Evolutionary conservation across 2,329 filamentous ascomycete genomes (phyloP).

Genomic region (Ophiocordyceps camponoti-saundersi): DNA sequence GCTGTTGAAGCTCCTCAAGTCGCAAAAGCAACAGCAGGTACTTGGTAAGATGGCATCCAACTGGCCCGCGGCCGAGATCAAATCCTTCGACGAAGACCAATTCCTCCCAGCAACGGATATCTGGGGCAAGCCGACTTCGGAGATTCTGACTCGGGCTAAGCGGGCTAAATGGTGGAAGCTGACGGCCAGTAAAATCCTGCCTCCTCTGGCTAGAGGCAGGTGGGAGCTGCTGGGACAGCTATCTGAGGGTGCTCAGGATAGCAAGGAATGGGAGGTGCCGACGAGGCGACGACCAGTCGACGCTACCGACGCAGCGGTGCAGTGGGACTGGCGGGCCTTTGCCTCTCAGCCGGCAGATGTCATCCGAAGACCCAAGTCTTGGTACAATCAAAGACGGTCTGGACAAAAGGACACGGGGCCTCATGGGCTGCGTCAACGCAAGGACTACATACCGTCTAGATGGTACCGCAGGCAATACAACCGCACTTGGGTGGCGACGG

Average conservation of each 20-base stretch:
- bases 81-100: constrained; percentile 15
- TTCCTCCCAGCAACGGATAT: constrained; percentile 24
- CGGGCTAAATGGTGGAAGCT: constrained; percentile 29
- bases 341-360: constrained; percentile 19
- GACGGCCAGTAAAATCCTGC: constrained; percentile 27
- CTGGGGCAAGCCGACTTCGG: constrained; percentile 29
- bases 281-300: constrained; percentile 9
- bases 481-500: constrained; percentile 25
- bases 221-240: constrained; percentile 38
- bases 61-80: constrained; percentile 12
- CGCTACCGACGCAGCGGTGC: background rate
- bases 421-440: constrained; percentile 16
- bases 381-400: constrained; percentile 15
- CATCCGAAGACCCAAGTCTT: constrained; percentile 19
- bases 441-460: constrained; percentile 18
- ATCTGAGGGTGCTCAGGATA: constrained; percentile 20
- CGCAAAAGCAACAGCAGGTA: constrained; percentile 20
- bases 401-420: constrained; percentile 19
- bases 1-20: constrained; percentile 21
- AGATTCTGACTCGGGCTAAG: constrained; percentile 23
- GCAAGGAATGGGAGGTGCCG: constrained; percentile 20
- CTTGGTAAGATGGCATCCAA: constrained; percentile 5
- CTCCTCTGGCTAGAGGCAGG: constrained; percentile 35
- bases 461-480: constrained; percentile 30
- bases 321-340: constrained; percentile 26